These are phyloP conservation scores for Elsinoe arachidis DNA, from an alignment of 2,329 filamentous ascomycete genomes.

Conservation along the genomic window DNA sequence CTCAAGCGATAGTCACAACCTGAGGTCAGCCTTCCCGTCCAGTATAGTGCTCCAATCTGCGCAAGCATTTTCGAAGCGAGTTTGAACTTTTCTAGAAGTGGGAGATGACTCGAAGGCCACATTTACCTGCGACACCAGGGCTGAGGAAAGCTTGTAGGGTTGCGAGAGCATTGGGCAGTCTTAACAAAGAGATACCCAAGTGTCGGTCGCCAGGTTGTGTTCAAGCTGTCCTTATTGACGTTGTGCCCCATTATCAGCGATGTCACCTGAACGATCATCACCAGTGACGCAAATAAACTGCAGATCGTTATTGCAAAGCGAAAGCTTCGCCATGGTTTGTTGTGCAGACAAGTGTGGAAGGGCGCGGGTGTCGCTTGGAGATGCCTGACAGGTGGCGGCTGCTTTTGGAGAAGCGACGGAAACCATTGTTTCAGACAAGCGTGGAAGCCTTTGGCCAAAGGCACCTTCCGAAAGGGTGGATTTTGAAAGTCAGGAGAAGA, in stretches of 20 bases:
- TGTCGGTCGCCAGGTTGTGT: neutral
- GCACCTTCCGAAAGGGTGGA: neutral
- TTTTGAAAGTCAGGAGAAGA: constrained; percentile 6
- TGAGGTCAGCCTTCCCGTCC: neutral
- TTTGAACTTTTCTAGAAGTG: neutral
- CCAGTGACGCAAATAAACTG: neutral
- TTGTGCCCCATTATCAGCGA: neutral
- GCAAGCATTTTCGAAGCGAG: neutral
- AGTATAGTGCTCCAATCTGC: neutral
- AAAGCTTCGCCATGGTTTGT: neutral
- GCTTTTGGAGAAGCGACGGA: constrained; percentile 5
- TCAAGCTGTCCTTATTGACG: neutral
- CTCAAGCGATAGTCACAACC: neutral
- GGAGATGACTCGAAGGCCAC: neutral
- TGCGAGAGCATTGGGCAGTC: neutral
- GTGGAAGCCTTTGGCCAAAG: neutral
- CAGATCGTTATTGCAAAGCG: neutral
- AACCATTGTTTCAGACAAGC: constrained; percentile 7
- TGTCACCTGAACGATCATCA: neutral
- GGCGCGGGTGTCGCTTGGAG: constrained; percentile 6
- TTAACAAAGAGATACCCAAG: neutral
- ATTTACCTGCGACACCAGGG: constrained; percentile 3
- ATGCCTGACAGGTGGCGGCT: neutral
- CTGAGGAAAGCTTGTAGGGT: neutral
- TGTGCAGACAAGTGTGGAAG: neutral